Percentiles rank a stretch among this genome's conserved stretches.
Evolutionary conservation across 257 asterid species (phyloP).

Genomic region (Gentiana dahurica): DNA sequence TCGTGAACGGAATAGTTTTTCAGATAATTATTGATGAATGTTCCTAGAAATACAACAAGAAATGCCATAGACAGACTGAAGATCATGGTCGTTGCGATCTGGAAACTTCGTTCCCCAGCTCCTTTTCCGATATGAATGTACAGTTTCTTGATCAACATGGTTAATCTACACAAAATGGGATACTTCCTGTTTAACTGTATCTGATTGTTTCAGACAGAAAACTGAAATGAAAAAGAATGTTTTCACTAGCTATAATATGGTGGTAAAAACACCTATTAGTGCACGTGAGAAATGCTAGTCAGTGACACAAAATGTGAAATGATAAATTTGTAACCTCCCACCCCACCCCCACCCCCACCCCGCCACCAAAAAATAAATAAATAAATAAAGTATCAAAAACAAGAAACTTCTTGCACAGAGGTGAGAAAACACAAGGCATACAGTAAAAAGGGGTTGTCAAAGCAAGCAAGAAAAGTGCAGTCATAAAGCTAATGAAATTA

Average conservation of each 20-base stretch:
- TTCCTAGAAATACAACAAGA: slow-evolving; percentile 31
- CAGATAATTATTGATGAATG: slow-evolving; percentile 46
- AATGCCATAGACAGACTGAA: slow-evolving; percentile 36
- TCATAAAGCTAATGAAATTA: too few relatives aligned
- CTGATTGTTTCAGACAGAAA: neutral
- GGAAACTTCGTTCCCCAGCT: slow-evolving; percentile 29
- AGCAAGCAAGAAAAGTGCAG: slow-evolving; percentile 1
- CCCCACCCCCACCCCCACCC: too few relatives aligned
- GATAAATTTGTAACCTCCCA: neutral
- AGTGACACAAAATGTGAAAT: neutral
- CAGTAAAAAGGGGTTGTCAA: neutral
- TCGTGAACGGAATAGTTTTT: slow-evolving; percentile 37
- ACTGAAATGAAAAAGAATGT: neutral
- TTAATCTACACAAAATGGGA: neutral
- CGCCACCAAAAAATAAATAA: too few relatives aligned
- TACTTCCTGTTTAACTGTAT: neutral
- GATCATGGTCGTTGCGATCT: slow-evolving; percentile 36
- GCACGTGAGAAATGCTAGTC: neutral
- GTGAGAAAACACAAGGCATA: neutral
- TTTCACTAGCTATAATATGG: neutral
- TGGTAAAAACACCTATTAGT: neutral
- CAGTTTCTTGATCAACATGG: slow-evolving; percentile 30
- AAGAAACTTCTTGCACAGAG: too few relatives aligned
- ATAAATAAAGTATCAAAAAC: too few relatives aligned
- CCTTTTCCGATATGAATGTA: slow-evolving; percentile 27